Percentiles rank a stretch among this genome's conserved stretches.
These are phyloP conservation scores for Tillandsia leiboldiana DNA, from an alignment of 176 grass and related monocot species.

Conservation along the genomic window DNA sequence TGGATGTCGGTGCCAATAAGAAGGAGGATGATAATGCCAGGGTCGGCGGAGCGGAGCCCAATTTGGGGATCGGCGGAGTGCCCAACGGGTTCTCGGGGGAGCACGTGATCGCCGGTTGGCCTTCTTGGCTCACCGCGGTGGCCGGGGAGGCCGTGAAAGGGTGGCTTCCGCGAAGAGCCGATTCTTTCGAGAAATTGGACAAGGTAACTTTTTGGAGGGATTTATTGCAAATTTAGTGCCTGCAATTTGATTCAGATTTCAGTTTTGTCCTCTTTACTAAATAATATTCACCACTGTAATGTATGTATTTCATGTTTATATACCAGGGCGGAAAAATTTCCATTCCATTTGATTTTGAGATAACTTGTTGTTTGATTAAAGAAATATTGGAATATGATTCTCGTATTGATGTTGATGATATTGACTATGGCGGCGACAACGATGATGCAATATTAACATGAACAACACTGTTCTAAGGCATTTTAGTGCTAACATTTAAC, in stretches of 20 bases:
- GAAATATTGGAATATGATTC: too few species aligned
- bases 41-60: background rate
- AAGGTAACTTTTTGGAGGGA: conserved; percentile 14
- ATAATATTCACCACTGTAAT: too few species aligned
- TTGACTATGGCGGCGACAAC: too few species aligned
- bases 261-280: too few species aligned
- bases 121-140: conserved; percentile 48
- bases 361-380: too few species aligned
- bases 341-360: too few species aligned
- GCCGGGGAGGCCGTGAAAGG: conserved; percentile 47
- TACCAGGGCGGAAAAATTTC: too few species aligned
- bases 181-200: conserved; percentile 57
- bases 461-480: background rate
- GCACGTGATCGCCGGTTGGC: conserved; percentile 62
- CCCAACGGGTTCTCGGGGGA: conserved; percentile 23
- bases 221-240: too few species aligned
- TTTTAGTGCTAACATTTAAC: background rate
- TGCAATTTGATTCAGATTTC: too few species aligned
- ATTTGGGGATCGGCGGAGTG: conserved; percentile 17
- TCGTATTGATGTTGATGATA: too few species aligned
- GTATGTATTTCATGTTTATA: too few species aligned
- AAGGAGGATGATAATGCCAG: background rate
- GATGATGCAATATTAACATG: background rate
- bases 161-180: conserved; percentile 49
- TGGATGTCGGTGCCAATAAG: conserved; percentile 4